A percentile compares a stretch with the other conserved stretches of the same genome.
Conservation (phyloP, 441 rosid species). For the Pelargonium citronellum region DNA sequence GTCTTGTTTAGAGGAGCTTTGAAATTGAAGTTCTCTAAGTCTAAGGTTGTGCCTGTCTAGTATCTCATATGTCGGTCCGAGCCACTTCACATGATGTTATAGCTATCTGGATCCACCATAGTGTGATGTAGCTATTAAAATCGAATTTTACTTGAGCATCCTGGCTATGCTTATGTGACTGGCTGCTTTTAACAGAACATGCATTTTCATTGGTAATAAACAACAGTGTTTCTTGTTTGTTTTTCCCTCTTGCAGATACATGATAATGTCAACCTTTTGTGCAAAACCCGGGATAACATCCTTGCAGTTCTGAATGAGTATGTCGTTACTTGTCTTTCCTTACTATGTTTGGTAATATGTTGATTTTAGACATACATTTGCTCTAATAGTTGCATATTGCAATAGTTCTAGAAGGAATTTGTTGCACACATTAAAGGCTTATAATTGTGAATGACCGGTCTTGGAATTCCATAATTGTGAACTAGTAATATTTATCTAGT, state of each 20-base stretch:
- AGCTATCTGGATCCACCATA: no score
- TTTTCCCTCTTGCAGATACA: slow-evolving; percentile 47
- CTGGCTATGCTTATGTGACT: background rate
- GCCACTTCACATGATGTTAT: background rate
- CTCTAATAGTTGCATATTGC: no score
- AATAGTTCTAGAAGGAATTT: no score
- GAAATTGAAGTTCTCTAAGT: background rate
- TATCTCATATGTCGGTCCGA: background rate
- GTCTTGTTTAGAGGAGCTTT: background rate
- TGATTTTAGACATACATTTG: background rate
- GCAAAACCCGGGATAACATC: slow-evolving; percentile 73
- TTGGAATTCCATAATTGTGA: no score
- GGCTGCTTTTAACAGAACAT: no score
- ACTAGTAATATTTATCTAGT: no score
- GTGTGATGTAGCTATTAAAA: background rate
- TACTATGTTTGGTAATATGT: background rate
- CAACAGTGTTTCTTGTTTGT: background rate
- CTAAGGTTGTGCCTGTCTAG: background rate
- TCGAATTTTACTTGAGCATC: background rate
- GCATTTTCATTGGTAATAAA: no score
- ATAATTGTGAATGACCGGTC: no score
- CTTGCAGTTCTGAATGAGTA: slow-evolving; percentile 70
- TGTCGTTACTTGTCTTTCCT: slow-evolving; percentile 20
- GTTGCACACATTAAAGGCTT: no score
- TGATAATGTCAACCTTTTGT: slow-evolving; percentile 55